Evolutionary conservation across 176 grass and related monocot species (phyloP).

Genomic region (Musa itinerans): DNA sequence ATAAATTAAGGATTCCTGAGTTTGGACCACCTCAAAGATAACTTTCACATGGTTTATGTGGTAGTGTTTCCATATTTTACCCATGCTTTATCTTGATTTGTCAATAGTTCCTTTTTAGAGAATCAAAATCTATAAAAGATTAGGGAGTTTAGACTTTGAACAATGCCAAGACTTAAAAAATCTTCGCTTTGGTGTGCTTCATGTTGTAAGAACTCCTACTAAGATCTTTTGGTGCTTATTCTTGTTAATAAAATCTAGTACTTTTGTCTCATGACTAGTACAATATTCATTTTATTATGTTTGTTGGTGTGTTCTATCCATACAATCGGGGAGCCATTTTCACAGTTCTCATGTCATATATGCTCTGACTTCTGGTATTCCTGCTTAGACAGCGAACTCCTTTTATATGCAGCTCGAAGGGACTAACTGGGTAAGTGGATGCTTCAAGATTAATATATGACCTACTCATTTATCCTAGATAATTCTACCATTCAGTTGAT

Average conservation of each 20-base stretch:
- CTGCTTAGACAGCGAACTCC: slow-evolving; percentile 1
- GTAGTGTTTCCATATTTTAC: too few species aligned
- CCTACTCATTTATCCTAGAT: not conserved
- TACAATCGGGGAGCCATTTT: slow-evolving; percentile 12
- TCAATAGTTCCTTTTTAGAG: too few species aligned
- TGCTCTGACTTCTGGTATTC: slow-evolving; percentile 20
- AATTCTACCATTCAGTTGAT: too few species aligned
- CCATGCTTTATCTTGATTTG: too few species aligned
- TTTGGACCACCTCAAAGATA: too few species aligned
- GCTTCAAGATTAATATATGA: not conserved
- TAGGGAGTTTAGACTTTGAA: too few species aligned
- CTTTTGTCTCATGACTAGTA: too few species aligned
- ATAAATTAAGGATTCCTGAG: too few species aligned
- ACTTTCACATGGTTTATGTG: too few species aligned
- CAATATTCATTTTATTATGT: not conserved
- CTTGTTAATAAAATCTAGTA: too few species aligned
- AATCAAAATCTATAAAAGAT: too few species aligned
- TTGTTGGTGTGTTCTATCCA: slow-evolving; percentile 17
- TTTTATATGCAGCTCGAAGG: slow-evolving; percentile 13
- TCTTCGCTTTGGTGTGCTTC: not conserved
- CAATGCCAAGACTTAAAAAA: not conserved
- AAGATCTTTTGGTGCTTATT: not conserved
- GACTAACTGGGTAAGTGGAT: slow-evolving; percentile 2
- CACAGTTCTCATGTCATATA: slow-evolving; percentile 9
- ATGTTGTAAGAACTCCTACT: not conserved